Evolutionary conservation across 257 asterid genomes (phyloP), one percentile per base, ranked within the genome.

Genomic region (Buddleja alternifolia): DNA sequence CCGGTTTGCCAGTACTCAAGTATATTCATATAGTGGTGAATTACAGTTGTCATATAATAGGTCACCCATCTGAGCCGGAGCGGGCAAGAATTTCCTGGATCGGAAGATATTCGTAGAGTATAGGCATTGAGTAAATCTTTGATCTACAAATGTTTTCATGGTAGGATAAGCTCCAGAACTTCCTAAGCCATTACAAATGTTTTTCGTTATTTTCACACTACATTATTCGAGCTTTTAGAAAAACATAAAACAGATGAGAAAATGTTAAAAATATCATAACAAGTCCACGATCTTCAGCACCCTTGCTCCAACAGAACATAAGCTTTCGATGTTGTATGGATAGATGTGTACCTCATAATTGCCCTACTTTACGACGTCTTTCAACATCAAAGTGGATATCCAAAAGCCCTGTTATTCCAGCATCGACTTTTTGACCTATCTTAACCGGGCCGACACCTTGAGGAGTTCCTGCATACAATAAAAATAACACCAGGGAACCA

Each of bases 371-470:
- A 3, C 45, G 55, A 23, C 96, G 96, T 65, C 86, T 75, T 69
- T 59, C 96, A 24, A 93, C 96, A 42, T 83, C 87, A 53, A 88
- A 90, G 77, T 87, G 90, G 61, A 90, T 63, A 59, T 88, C 97
- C 76, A 87, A 10, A 45, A 93, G 59, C 51, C 89, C 99, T 0
- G 96, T 90, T 67, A 93, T 85, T 61, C 99, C 99, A 69, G 96
- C 97, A 42, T 93, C 97, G 36, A 93, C 79, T 71, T 75, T 84
- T 76, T 93, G 96, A 25, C 99, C 99, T 46, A 84, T 77, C 79
- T 81, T 84, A 17, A 93, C 97, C 7, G 97, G 95, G 64, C 97
- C 96, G 48, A 85, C 96, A 23, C 97, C 97, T 81, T 84, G 44
- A 20, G 99, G 99, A 60, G 99, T 93, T 36, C 99, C 99, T 93